phyloP scores from a whole-genome alignment of 805 yeast genomes.

The Sporopachydermia quercuum region DNA sequence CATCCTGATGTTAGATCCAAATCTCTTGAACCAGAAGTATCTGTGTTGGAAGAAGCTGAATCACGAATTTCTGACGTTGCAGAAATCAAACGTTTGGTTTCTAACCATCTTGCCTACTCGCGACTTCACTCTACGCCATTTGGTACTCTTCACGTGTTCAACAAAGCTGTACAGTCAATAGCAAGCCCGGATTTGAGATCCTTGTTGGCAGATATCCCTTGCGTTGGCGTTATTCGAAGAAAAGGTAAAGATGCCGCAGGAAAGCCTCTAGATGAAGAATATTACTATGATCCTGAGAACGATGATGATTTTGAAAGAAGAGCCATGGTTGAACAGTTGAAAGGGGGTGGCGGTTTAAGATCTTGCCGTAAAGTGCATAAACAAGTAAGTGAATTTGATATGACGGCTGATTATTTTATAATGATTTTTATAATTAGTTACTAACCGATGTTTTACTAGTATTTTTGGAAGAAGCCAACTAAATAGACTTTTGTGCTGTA shows the following conservation, averaged over 20 bases:
- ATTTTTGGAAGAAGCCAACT: constrained; percentile 35
- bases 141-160: constrained; percentile 48
- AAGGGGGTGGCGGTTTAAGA: constrained; percentile 71
- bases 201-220: constrained; percentile 29
- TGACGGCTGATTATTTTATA: too few species aligned
- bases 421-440: too few species aligned
- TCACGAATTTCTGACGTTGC: constrained; percentile 25
- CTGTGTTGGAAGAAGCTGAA: constrained; percentile 18
- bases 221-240: constrained; percentile 82
- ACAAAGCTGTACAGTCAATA: constrained; percentile 28
- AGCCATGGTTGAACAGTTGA: constrained; percentile 52
- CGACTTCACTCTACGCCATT: constrained; percentile 79
- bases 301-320: constrained; percentile 64
- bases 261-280: constrained; percentile 84
- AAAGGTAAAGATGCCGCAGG: constrained; percentile 96
- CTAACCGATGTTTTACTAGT: too few species aligned
- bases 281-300: constrained; percentile 74
- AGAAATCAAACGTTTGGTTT: constrained; percentile 48
- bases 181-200: constrained; percentile 23
- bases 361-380: constrained; percentile 89
- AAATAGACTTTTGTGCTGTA: constrained; percentile 2
- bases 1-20: too few species aligned
- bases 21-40: constrained; percentile 13
- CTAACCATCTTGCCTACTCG: constrained; percentile 83
- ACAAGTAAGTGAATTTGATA: too few species aligned